phyloP scores from a whole-genome alignment of 2,329 filamentous ascomycete species.

The Ophiostoma sp. region DNA sequence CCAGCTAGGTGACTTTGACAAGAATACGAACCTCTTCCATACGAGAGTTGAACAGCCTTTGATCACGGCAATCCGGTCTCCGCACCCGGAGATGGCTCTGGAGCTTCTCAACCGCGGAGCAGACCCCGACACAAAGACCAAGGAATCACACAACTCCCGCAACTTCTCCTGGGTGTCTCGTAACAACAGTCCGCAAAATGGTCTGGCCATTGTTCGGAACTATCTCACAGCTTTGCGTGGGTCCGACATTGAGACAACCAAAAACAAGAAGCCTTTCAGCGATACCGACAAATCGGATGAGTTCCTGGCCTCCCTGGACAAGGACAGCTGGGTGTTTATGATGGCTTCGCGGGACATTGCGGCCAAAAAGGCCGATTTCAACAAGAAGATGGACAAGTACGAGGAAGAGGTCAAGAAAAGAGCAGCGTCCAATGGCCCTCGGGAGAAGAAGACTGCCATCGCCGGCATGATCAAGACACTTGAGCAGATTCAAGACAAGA shows the following conservation, averaged over 20 bases:
- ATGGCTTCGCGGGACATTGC: background rate
- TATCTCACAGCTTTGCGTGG: background rate
- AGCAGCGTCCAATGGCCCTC: background rate
- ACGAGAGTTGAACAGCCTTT: constrained; percentile 57
- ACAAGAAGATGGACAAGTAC: background rate
- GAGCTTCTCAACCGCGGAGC: constrained; percentile 59
- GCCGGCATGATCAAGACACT: background rate
- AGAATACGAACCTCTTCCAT: constrained; percentile 46
- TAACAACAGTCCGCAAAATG: background rate
- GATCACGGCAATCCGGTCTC: constrained; percentile 53
- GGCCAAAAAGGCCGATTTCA: background rate
- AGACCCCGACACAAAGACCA: constrained; percentile 57
- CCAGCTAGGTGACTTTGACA: constrained; percentile 39
- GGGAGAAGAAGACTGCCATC: background rate
- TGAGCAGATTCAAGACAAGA: background rate
- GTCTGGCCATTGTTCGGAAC: background rate
- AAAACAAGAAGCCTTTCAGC: background rate
- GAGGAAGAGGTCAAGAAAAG: background rate
- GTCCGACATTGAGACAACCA: background rate
- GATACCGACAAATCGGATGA: background rate
- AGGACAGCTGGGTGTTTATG: background rate
- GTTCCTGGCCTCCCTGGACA: background rate
- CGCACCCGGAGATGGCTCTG: constrained; percentile 44
- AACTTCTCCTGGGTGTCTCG: background rate
- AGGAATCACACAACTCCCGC: background rate